Base-by-base conservation (phyloP, 805 yeast species). In the Kuraishia hungarica region DNA sequence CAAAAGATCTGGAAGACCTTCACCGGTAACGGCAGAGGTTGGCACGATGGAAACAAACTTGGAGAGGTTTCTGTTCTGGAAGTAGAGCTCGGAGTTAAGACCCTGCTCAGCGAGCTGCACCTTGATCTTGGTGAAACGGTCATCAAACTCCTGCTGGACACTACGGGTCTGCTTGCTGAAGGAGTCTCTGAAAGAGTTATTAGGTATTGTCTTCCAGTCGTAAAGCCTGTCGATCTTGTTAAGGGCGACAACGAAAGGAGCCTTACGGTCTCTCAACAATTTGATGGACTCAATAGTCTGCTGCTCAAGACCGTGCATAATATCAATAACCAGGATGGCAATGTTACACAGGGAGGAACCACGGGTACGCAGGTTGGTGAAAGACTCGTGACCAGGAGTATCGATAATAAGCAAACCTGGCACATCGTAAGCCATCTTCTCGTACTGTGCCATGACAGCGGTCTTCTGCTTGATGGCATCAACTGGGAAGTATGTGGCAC, bases 381-480 rank as follows among this genome's bases (percentile, higher is more conserved):
- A 94, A 58, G 98, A 92, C 81, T 94, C 99, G 89, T 94, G 99
- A 73, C 99, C 99, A 64, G 99, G 99, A 1, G 99, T 94, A 77
- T 94, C 99, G 65, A 94, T 94, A 62, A 94, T 85, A 70, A 94
- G 81, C 67, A 94, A 77, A 76, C 99, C 99, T 56, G 99, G 99
- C 56, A 94, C 98, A 61, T 93, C 96, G 70, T 86, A 93, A 22
- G 87, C 78, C 68, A 85, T 84, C 67, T 88, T 87, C 70, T 89
- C 97, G 68, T 84, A 87, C 60, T 83, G 78, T 56, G 88, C 82
- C 97, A 94, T 93, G 53, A 87, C 96, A 51, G 83, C 87, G 26
- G 98, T 94, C 76, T 94, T 94, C 67, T 84, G 84, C 72, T 86
- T 85, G 66, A 94, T 89, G 49, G 97, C 91, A 29, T 87, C 96